phyloP scores from a whole-genome alignment of 1,284 basidiomycete species.

The Phaffia rhodozyma region DNA sequence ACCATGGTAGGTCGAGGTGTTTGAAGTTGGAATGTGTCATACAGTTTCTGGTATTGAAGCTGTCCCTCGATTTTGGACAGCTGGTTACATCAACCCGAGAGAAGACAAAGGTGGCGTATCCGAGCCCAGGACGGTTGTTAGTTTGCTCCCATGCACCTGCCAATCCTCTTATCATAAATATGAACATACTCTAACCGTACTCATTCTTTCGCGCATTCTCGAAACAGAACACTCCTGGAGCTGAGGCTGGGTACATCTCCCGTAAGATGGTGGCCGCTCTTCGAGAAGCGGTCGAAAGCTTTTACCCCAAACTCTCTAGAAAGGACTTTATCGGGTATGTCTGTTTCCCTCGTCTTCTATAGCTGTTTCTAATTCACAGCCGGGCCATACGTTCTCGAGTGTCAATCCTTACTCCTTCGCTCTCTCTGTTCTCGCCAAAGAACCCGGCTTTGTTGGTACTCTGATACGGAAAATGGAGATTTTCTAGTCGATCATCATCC shows the following conservation, averaged over 20 bases:
- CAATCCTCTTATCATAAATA: conserved; percentile 20
- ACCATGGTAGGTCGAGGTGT: conserved; percentile 23
- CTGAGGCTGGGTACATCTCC: conserved; percentile 25
- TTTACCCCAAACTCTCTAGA: conserved; percentile 29
- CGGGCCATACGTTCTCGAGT: too few species aligned
- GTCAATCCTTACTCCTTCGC: conserved; percentile 4
- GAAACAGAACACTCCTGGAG: background rate
- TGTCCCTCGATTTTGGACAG: background rate
- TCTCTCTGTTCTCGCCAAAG: conserved; percentile 6
- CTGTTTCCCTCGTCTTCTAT: conserved; percentile 28
- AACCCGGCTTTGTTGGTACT: conserved; percentile 36
- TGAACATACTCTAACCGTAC: too few species aligned
- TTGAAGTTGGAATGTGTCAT: background rate
- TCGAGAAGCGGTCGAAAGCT: conserved; percentile 20
- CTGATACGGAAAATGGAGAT: conserved; percentile 36
- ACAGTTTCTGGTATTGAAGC: too few species aligned
- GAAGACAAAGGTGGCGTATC: conserved; percentile 25
- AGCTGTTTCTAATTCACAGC: background rate
- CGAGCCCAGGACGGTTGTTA: conserved; percentile 29
- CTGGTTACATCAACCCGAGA: conserved; percentile 30
- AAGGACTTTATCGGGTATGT: conserved; percentile 33
- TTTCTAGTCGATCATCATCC: conserved; percentile 41
- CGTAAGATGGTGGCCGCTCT: conserved; percentile 26
- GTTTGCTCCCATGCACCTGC: conserved; percentile 30
- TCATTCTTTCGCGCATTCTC: background rate